Evolutionary conservation across 768 basidiomycete genomes (phyloP), one percentile per base, ranked within the genome.

Genomic region (Panaeolus cyanescens): DNA sequence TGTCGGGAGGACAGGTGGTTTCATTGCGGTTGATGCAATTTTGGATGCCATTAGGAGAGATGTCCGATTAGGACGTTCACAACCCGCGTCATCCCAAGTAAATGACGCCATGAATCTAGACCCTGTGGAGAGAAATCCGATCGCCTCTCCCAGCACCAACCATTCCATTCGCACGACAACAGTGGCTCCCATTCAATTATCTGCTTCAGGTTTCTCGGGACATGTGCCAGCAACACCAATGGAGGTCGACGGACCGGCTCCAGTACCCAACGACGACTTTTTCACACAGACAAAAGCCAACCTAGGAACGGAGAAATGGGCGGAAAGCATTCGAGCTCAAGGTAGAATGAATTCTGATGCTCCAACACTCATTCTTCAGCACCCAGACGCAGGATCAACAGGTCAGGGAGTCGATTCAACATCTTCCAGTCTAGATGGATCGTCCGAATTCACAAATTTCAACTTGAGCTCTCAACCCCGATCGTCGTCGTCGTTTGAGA

Each of bases 1-100:
- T 19, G 95, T 97, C 5, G 96, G 96, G 0, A 84, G 96, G 39
- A 98, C 96, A 0, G 96, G 96, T 20, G 92, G 91, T 25, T 98
- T 93, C 72, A 95, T 98, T 69, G 87, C 92, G 7, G 85, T 96
- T 1, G 93, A 95, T 71, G 89, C 93, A 7, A 80, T 93, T n/a
- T 77, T 96, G 58, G 91, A 93, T 69, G 89, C 85, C 4, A 76
- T 95, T 3, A 77, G 84, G 67, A 72, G 81, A 55, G 91, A 94
- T 74, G 66, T 89, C 68, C 72, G 71, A 65, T 63, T 57, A 57
- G 42, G 56, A 32, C 30, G 50, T 34, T 54, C 22, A 32, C 28
- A 59, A 20, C 22, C 33, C 34, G 50, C 5, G 58, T 50, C 45
- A 50, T 28, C 25, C 45, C 25, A 59, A 25, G 9, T 25, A 37